These are phyloP conservation scores for Amphicarpaea edgeworthii DNA, from an alignment of 306 rosid species.

Conservation along the genomic window DNA sequence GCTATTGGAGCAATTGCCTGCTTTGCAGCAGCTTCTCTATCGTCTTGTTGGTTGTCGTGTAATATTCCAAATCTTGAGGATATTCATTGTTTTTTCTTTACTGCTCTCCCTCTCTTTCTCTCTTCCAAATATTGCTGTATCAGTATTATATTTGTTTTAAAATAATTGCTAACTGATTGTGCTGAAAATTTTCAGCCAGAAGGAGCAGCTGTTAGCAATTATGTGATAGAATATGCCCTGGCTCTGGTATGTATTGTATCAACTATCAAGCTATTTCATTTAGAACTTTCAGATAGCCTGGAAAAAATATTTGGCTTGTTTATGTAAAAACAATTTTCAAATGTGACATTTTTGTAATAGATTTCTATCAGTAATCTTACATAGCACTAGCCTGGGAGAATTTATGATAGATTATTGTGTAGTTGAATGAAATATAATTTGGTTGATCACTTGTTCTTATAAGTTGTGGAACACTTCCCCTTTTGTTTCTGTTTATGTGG, in stretches of 20 bases:
- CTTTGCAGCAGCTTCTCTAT: constrained; percentile 78
- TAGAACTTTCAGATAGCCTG: background rate
- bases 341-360: constrained; percentile 2
- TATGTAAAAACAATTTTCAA: constrained; percentile 3
- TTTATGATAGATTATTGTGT: background rate
- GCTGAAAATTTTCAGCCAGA: constrained; percentile 69
- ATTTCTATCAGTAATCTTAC: constrained; percentile 3
- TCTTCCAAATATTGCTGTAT: background rate
- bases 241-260: constrained; percentile 66
- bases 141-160: background rate
- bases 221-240: constrained; percentile 83
- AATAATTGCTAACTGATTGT: constrained; percentile 20
- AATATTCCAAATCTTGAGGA: constrained; percentile 34
- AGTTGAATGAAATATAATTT: background rate
- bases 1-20: constrained; percentile 83
- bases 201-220: constrained; percentile 76
- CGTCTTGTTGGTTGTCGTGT: constrained; percentile 85
- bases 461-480: background rate
- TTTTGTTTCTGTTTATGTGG: constrained; percentile 14
- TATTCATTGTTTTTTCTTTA: background rate
- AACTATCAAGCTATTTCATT: constrained; percentile 10
- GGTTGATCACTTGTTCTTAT: constrained; percentile 24
- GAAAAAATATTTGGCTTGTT: background rate
- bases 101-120: background rate
- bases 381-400: background rate